Percentiles rank a stretch among this genome's conserved stretches.
These are phyloP conservation scores for Leccinum huronense DNA, from an alignment of 1,284 basidiomycete species.

Conservation along the genomic window DNA sequence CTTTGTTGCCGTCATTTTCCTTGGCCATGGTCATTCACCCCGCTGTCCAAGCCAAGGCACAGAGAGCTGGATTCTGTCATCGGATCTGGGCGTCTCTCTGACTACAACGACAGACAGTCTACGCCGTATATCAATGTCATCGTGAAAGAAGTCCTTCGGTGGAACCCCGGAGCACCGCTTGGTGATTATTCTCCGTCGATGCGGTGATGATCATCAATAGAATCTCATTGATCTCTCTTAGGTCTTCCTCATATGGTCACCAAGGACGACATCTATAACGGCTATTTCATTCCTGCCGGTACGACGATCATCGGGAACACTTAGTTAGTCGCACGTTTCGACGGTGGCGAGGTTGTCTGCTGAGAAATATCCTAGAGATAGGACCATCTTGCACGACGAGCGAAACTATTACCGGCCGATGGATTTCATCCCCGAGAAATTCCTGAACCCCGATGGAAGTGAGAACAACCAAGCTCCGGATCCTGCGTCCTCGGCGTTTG, in stretches of 20 bases:
- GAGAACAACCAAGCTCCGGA: constrained; percentile 39
- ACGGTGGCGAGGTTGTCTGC: not conserved
- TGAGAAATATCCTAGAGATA: constrained; percentile 17
- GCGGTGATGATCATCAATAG: constrained; percentile 9
- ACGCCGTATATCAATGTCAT: constrained; percentile 47
- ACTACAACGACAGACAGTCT: constrained; percentile 44
- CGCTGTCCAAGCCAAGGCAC: constrained; percentile 45
- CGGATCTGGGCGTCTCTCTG: constrained; percentile 43
- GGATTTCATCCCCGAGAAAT: constrained; percentile 47
- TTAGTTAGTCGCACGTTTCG: constrained; percentile 35
- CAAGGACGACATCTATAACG: constrained; percentile 39
- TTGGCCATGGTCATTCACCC: constrained; percentile 51
- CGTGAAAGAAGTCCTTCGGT: constrained; percentile 51
- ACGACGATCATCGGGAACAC: constrained; percentile 40
- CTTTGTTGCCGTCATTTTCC: constrained; percentile 46
- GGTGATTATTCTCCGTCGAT: constrained; percentile 34
- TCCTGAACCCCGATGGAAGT: constrained; percentile 36
- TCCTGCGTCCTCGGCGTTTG: constrained; percentile 45
- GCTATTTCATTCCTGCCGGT: constrained; percentile 43
- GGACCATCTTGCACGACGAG: constrained; percentile 50
- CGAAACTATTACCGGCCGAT: constrained; percentile 41
- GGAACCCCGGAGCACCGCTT: constrained; percentile 51
- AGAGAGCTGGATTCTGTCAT: constrained; percentile 46
- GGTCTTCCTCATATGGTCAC: constrained; percentile 47
- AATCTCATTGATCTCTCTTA: constrained; percentile 23